Evolutionary conservation across 1,139 yeast genomes (phyloP), one percentile per base, ranked within the genome.

Genomic region (Blastobotrys aristatus): DNA sequence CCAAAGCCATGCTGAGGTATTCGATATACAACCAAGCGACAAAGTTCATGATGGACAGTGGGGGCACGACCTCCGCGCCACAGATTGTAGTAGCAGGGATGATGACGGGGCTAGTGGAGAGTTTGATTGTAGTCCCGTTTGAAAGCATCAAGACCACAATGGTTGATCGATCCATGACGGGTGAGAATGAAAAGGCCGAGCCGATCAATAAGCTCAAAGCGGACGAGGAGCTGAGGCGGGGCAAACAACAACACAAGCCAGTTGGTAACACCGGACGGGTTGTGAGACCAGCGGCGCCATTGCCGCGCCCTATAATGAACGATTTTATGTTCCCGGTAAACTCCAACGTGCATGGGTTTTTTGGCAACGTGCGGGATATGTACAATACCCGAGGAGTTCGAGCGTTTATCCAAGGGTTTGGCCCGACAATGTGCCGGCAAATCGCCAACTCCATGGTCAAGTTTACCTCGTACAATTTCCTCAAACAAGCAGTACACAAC

Each of bases 101-200:
- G 44, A 77, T 88, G 72, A 85, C 96, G 10, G 97, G 49, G 7
- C 17, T 42, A 5, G 47, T 53, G 46, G 98, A 92, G 65, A 82
- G 95, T 4, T 58, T 88, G 38, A 77, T 89, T 72, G 78, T 92
- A 27, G 85, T 92, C 22, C 98, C 98, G 0, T 90, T 92, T 66
- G 98, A 92, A 60, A 86, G 66, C 53, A 75, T 89, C 56, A 89
- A 90, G 63, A 83, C 87, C 4, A 76, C 88, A 13, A 82, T 88
- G 92, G 82, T 90, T 53, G 96, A 90, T 40, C 45, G 64, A 26
- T 57, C 59, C 30, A 48, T 47, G 36, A 40, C 3, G 2, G 16
- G 33, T 4, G 46, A 42, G 3, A 3, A 14, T 40, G 16, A 5
- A 13, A 22, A 37, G 16, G 30, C 20, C 6, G 22, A 37, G 13